Evolutionary conservation across 2,329 filamentous ascomycete species (phyloP), one percentile per base, ranked within the genome.

Genomic region (Trichothecium roseum): DNA sequence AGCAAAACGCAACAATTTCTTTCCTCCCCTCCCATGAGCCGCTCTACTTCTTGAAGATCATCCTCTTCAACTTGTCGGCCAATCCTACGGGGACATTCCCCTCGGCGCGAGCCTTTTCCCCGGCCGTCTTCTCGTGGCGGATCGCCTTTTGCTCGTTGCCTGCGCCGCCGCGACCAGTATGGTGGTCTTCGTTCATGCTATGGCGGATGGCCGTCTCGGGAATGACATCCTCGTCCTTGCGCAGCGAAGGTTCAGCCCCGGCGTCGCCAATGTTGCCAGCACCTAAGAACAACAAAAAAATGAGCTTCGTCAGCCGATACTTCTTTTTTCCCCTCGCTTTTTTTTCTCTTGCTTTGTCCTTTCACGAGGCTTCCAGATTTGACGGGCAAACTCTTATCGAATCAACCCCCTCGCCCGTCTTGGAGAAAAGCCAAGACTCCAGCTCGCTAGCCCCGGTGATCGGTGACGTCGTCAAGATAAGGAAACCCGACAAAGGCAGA

Each of bases 91-190:
- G 57, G 8, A 53, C 44, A 26, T 36, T 40, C 31, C 42, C 45
- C n/a, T 40, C 40, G 24, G 43, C 37, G 22, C 43, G 34, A 28
- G 47, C 46, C 43, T 55, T 48, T 17, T 54, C 48, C 13, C 49
- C 45, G 7, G 49, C 41, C 37, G 50, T 50, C 45, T 53, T 51
- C 40, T 57, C 50, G 39, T 45, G 43, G 26, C 52, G 42, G 26
- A 45, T 45, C 18, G 45, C 41, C 35, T 48, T 49, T 45, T 67
- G 60, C 51, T 68, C 68, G 52, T 78, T 78, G 35, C 72, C 74
- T 8, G 68, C 71, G 39, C 74, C 74, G 48, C 74, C 74, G 22
- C 74, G 72, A 38, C 74, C 74, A 28, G 65, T 68, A 57, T 78
- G 73, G 53, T 64, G 69, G 13, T 73, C 65, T 33, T 57, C 55